Base-by-base conservation (phyloP, 371 early-diverging fungal genomes). In the Syncephalastrum monosporum region DNA sequence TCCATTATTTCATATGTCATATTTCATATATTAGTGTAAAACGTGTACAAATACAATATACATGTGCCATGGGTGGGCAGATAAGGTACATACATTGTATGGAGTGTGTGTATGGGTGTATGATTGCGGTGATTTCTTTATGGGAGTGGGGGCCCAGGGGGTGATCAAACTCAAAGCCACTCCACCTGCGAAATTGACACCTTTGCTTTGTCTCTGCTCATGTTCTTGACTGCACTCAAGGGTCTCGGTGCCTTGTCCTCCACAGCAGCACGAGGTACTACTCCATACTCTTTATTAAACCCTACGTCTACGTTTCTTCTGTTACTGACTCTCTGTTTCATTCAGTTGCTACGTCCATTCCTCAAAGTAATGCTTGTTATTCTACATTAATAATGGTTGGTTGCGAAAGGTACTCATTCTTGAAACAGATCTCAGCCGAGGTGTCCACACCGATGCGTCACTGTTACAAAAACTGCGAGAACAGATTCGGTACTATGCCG, bases 401-500 rank as follows among this genome's bases (percentile, higher is more conserved):
- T 21, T 17, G 17, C 14, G 38, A 61, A 51, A 23, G 15, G 17
- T 33, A 50, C 21, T n/a, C 47, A 33, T 24, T 46, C 13, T n/a
- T 47, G 8, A 8, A 23, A 5, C 45, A 64, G 59, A 17, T 19
- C 49, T 64, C 49, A 45, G 21, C 17, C 65, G 65, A 27, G 54
- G 46, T 46, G 29, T 56, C 1, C 61, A 61, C 33, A 66, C 66
- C 5, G 69, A 65, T 52, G 57, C 63, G 15, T 45, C 61, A 16
- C 59, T 64, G 21, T 17, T 76, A 52, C 61, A 63, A 43, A 74
- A 72, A 57, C 75, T 86, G 47, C 81, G 85, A 41, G 74, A 81
- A 23, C 85, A 85, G 56, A 67, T 80, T 42, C 80, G 79, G 29
- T 81, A 87, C 72, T 92, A 87, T 68, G 96, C 97, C 14, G 89